phyloP scores from a whole-genome alignment of 2,329 filamentous ascomycete genomes.

The Penicillium sp. region DNA sequence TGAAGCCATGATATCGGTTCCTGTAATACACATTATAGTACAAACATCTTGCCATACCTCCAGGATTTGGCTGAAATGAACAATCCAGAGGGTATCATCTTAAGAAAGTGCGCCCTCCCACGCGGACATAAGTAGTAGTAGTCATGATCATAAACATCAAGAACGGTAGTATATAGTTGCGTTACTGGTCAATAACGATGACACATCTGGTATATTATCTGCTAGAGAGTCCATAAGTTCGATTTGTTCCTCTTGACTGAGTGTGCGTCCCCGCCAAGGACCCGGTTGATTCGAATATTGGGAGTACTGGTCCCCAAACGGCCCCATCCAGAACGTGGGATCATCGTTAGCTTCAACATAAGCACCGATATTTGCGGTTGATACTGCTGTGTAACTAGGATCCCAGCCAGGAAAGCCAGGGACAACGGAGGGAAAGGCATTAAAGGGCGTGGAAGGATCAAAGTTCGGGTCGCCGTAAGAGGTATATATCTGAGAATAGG shows the following conservation, averaged over 20 bases:
- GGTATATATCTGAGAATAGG: conserved; percentile 19
- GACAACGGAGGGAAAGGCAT: conserved; percentile 38
- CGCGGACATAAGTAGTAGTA: not conserved
- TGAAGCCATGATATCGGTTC: too few species aligned
- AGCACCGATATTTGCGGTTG: conserved; percentile 33
- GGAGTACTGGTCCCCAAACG: conserved; percentile 45
- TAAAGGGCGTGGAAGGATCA: conserved; percentile 37
- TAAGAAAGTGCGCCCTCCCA: not conserved
- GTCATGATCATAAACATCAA: conserved; percentile 8
- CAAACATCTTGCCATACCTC: not conserved
- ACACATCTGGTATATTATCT: conserved; percentile 48
- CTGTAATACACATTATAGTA: not conserved
- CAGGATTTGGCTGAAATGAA: not conserved
- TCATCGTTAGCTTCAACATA: conserved; percentile 32
- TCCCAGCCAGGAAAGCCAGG: conserved; percentile 41
- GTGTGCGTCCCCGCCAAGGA: conserved; percentile 54
- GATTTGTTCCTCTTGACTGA: conserved; percentile 76
- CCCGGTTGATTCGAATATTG: conserved; percentile 46
- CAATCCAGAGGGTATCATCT: not conserved
- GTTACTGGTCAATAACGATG: conserved; percentile 16
- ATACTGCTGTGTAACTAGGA: conserved; percentile 35
- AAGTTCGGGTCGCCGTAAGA: conserved; percentile 27
- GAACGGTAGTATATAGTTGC: conserved; percentile 13
- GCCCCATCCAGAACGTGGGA: conserved; percentile 41
- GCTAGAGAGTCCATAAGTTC: conserved; percentile 80